A percentile compares a stretch with the other conserved stretches of the same genome.
Evolutionary conservation across 352 stramenopile species (phyloP).

Genomic region (Phytophthora pinifolia): DNA sequence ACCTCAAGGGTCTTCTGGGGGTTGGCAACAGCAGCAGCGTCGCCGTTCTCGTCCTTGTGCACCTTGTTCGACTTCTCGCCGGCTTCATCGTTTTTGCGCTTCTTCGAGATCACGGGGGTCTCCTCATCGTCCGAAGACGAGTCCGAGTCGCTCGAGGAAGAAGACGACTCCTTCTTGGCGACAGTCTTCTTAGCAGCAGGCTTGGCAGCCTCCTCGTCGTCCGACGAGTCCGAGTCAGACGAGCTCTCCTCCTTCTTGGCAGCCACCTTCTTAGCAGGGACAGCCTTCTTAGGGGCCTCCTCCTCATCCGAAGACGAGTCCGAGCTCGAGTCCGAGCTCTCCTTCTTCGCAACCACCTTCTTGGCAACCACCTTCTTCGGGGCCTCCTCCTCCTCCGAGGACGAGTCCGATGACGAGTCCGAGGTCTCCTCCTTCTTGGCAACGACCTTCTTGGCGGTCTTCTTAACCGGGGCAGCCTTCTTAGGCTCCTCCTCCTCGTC

Average conservation of each 20-base stretch:
- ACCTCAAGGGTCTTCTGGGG: slow-evolving; percentile 62
- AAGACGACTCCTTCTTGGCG: slow-evolving; percentile 45
- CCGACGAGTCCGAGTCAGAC: slow-evolving; percentile 54
- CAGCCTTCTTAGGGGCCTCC: slow-evolving; percentile 36
- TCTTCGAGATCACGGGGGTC: slow-evolving; percentile 70
- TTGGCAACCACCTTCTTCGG: slow-evolving; percentile 52
- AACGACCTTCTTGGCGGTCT: slow-evolving; percentile 7
- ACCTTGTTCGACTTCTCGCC: slow-evolving; percentile 66
- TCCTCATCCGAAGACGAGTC: slow-evolving; percentile 53
- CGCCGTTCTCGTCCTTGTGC: slow-evolving; percentile 74
- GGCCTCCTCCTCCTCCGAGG: slow-evolving; percentile 41
- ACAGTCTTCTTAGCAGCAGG: slow-evolving; percentile 33
- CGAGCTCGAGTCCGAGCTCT: slow-evolving; percentile 34
- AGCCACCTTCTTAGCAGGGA: slow-evolving; percentile 39
- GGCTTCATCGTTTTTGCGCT: slow-evolving; percentile 81
- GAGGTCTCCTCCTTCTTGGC: slow-evolving; percentile 37
- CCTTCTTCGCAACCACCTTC: slow-evolving; percentile 45
- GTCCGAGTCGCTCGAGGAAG: slow-evolving; percentile 41
- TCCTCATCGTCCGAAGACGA: slow-evolving; percentile 77
- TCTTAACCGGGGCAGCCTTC: slow-evolving; percentile 28
- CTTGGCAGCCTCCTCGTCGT: slow-evolving; percentile 42
- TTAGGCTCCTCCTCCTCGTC: slow-evolving; percentile 48
- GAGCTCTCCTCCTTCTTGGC: slow-evolving; percentile 60
- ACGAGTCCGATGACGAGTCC: slow-evolving; percentile 36
- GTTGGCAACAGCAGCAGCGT: slow-evolving; percentile 49